A percentile compares a stretch with the other conserved stretches of the same genome.
Conservation (phyloP, 768 basidiomycete species). For the Suillus americanus region DNA sequence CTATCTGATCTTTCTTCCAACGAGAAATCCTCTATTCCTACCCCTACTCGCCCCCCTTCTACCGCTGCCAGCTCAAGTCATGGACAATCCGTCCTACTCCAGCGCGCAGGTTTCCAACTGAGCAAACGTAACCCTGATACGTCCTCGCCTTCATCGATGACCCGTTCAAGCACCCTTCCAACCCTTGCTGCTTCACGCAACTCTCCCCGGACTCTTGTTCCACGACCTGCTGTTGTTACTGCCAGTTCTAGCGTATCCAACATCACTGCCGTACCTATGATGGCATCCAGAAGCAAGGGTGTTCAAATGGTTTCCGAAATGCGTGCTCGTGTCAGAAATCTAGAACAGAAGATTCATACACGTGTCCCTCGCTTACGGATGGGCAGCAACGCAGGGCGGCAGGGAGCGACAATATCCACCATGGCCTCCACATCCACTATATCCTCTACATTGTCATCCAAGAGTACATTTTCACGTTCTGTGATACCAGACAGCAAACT, state of each 20-base stretch:
- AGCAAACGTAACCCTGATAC: slow-evolving; percentile 39
- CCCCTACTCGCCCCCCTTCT: slow-evolving; percentile 35
- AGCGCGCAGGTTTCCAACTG: slow-evolving; percentile 50
- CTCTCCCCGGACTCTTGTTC: slow-evolving; percentile 41
- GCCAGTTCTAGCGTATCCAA: slow-evolving; percentile 40
- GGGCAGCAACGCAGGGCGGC: slow-evolving; percentile 67
- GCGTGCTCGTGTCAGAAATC: slow-evolving; percentile 77
- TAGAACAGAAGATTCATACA: slow-evolving; percentile 87
- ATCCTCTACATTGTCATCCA: slow-evolving; percentile 26
- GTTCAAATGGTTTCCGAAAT: slow-evolving; percentile 94
- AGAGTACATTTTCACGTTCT: slow-evolving; percentile 16
- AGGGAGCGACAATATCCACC: slow-evolving; percentile 39
- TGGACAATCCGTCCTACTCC: slow-evolving; percentile 48
- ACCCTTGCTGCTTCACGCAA: slow-evolving; percentile 49
- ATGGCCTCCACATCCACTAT: slow-evolving; percentile 37
- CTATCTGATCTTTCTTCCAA: slow-evolving; percentile 54
- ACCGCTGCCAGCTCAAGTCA: slow-evolving; percentile 32
- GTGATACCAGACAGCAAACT: slow-evolving; percentile 21
- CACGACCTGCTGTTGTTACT: slow-evolving; percentile 39
- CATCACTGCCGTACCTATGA: slow-evolving; percentile 32
- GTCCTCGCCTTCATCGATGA: slow-evolving; percentile 47
- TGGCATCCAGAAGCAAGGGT: slow-evolving; percentile 70
- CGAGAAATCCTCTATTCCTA: slow-evolving; percentile 38
- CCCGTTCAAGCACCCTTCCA: slow-evolving; percentile 60
- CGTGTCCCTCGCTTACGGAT: slow-evolving; percentile 83